Evolutionary conservation across 768 basidiomycete genomes (phyloP).

Genomic region (Mycena haematopus): DNA sequence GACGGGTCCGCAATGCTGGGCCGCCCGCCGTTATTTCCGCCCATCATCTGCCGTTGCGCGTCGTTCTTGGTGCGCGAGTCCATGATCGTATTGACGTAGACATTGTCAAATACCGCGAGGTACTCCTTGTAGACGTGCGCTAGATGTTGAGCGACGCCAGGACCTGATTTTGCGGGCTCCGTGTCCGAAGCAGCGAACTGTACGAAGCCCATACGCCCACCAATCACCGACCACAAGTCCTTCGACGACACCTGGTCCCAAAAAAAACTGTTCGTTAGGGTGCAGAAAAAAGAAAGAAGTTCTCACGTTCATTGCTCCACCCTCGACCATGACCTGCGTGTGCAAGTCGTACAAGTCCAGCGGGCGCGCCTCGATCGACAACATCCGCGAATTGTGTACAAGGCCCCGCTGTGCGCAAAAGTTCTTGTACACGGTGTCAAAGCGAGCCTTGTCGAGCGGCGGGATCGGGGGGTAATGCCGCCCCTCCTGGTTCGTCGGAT

Average conservation of each 20-base stretch:
- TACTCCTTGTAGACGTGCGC: constrained; percentile 66
- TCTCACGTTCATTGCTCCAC: constrained; percentile 57
- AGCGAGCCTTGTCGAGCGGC: constrained; percentile 57
- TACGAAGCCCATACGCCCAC: constrained; percentile 69
- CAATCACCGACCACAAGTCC: constrained; percentile 71
- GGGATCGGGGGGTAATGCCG: constrained; percentile 33
- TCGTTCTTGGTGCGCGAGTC: constrained; percentile 39
- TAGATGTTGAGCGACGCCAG: constrained; percentile 65
- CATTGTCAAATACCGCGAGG: constrained; percentile 60
- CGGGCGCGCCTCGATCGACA: constrained; percentile 57
- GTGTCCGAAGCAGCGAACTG: constrained; percentile 66
- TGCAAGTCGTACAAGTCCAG: constrained; percentile 72
- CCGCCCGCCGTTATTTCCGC: constrained; percentile 7
- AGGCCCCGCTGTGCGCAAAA: constrained; percentile 52
- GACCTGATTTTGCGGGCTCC: constrained; percentile 68
- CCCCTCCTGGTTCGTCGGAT: constrained; percentile 23
- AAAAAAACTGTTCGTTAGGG: constrained; percentile 14
- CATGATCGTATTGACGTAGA: constrained; percentile 53
- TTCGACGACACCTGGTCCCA: constrained; percentile 54
- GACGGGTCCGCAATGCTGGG: constrained; percentile 36
- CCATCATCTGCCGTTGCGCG: constrained; percentile 13
- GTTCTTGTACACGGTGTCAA: constrained; percentile 57
- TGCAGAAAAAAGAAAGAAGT: background rate
- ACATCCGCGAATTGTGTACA: constrained; percentile 45
- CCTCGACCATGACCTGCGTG: constrained; percentile 61